These are phyloP conservation scores for Lycium barbarum DNA, from an alignment of 257 asterid genomes.

Conservation along the genomic window DNA sequence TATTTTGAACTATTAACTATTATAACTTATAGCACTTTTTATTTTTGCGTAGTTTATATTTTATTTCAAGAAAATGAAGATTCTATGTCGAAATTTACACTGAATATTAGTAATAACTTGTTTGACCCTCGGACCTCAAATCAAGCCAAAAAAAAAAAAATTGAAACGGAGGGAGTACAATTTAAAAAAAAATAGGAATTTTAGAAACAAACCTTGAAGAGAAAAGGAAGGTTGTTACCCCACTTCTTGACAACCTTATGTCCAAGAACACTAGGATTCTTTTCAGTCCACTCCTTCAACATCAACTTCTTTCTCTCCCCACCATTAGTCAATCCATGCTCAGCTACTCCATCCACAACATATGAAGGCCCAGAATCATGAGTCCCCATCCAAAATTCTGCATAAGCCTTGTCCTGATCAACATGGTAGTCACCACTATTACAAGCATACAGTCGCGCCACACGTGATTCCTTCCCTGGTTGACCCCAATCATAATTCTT, in stretches of 20 bases:
- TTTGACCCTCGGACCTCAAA: no score
- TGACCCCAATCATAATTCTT: conserved; percentile 81
- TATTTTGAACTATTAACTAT: no score
- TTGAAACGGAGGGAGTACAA: no score
- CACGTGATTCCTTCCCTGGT: conserved; percentile 64
- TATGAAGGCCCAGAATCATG: conserved; percentile 87
- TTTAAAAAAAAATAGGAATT: neutral
- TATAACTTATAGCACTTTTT: no score
- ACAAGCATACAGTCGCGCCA: conserved; percentile 58
- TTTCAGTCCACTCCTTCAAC: conserved; percentile 81
- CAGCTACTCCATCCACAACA: conserved; percentile 24
- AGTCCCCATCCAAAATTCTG: conserved; percentile 96
- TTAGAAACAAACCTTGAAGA: conserved; percentile 65
- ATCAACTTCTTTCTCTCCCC: conserved; percentile 40
- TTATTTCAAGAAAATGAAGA: no score
- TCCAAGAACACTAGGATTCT: conserved; percentile 71
- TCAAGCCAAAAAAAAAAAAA: no score
- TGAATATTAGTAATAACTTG: no score
- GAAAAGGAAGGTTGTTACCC: conserved; percentile 87
- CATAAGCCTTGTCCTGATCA: conserved; percentile 60
- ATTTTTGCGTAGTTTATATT: no score
- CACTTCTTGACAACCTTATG: conserved; percentile 67
- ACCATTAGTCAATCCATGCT: conserved; percentile 26
- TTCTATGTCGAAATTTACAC: no score
- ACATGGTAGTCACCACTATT: conserved; percentile 50